A percentile compares a stretch with the other conserved stretches of the same genome.
Evolutionary conservation across 139 green algal genomes (phyloP).

Genomic region (Tetraselmis chui): DNA sequence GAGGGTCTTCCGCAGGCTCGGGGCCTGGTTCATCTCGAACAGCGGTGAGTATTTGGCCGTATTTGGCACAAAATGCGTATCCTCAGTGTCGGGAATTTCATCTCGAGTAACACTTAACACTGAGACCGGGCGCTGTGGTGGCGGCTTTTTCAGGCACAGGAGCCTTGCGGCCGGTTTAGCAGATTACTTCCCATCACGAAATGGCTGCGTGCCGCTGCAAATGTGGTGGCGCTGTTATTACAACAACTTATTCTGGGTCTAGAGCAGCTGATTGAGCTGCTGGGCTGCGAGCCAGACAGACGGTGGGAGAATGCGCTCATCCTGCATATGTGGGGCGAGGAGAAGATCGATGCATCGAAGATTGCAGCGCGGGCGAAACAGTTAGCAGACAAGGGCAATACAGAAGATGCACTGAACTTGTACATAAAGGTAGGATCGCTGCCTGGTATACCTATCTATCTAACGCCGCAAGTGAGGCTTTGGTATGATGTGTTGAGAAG

Average conservation of each 20-base stretch:
- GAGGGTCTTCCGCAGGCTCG: no score
- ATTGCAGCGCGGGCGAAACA: not conserved
- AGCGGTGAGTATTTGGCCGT: no score
- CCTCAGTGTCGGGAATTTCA: no score
- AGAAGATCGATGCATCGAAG: not conserved
- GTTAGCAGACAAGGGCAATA: slow-evolving; percentile 6
- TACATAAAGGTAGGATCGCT: slow-evolving; percentile 4
- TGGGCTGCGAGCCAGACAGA: slow-evolving; percentile 11
- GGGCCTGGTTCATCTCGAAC: no score
- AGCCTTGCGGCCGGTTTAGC: not conserved
- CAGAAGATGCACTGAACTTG: slow-evolving; percentile 7
- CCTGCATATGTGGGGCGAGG: not conserved
- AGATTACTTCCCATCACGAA: not conserved
- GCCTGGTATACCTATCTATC: not conserved
- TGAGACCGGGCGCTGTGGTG: no score
- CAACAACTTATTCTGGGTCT: slow-evolving; percentile 5
- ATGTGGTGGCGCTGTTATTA: not conserved
- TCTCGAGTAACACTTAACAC: no score
- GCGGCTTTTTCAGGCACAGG: not conserved
- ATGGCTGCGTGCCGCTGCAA: not conserved
- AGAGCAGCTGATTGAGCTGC: slow-evolving; percentile 13
- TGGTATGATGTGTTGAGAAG: no score
- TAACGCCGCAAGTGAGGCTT: not conserved
- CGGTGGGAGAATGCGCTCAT: not conserved
- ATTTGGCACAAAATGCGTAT: no score